Evolutionary conservation across 1,139 yeast species (phyloP), one percentile per base, ranked within the genome.

Genomic region (Diutina neorugosa): DNA sequence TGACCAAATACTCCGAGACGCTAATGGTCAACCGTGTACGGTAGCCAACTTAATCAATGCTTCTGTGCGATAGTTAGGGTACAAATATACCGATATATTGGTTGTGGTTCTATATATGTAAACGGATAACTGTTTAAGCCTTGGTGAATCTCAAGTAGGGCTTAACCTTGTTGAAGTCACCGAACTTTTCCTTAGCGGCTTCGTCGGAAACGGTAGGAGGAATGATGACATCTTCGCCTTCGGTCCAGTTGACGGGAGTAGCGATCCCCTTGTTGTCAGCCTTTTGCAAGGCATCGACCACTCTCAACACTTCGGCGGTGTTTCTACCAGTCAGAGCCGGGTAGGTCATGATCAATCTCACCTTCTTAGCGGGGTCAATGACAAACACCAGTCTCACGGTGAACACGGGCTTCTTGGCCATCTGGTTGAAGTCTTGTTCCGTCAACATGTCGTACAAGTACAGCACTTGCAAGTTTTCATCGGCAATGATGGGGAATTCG

Each of bases 241-340:
- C 80, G 57, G 74, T 74, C 84, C 84, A 80, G 71, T 81, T 80
- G 62, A 83, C 82, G 55, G 96, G 96, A 53, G 96, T 88, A 58
- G 86, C 93, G 60, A 88, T 77, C 61, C 94, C 89, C 69, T 81
- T 76, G 65, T 78, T 75, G 70, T 89, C 96, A 59, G 86, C 81
- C 60, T 81, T 73, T 73, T 89, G 96, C 67, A 89, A 76, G 53
- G 96, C 86, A 67, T 88, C 96, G 58, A 89, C 73, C 51, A 84
- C 94, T 71, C 96, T 83, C 67, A 89, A 77, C 52, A 89, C 89
- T 71, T 89, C 96, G 54, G 84, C 77, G 55, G 95, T 78, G 80
- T 89, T 89, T 76, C 96, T 83, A 66, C 96, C 96, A 57, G 88
- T 84, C 52, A 94, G 82, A 54, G 96, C 94, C 54, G 96, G 96